Percentiles rank a stretch among this genome's conserved stretches.
Evolutionary conservation across 352 stramenopile genomes (phyloP).

Genomic region (Pelagophyceae sp.): DNA sequence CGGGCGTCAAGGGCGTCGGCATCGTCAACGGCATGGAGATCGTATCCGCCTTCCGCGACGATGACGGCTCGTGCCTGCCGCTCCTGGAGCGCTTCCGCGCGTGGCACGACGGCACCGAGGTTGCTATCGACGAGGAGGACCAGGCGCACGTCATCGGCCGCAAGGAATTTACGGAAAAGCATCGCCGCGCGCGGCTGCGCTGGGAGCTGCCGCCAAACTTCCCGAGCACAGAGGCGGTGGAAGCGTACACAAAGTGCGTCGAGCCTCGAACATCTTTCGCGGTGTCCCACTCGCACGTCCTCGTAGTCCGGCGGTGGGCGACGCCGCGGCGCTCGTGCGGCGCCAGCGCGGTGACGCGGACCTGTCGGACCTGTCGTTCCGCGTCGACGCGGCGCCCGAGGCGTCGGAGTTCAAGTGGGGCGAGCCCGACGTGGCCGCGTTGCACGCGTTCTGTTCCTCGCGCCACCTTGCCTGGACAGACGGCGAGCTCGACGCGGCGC

Average conservation of each 20-base stretch:
- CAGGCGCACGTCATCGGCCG: slow-evolving; percentile 49
- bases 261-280: too few relatives aligned
- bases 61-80: slow-evolving; percentile 67
- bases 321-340: slow-evolving; percentile 23
- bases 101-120: slow-evolving; percentile 72
- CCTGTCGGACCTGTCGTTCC: too few relatives aligned
- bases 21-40: slow-evolving; percentile 84
- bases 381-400: too few relatives aligned
- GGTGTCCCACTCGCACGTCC: too few relatives aligned
- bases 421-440: slow-evolving; percentile 65
- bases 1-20: slow-evolving; percentile 72
- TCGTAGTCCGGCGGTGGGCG: slow-evolving; percentile 71
- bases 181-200: slow-evolving; percentile 70
- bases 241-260: slow-evolving; percentile 85
- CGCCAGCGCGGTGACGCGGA: background rate
- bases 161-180: slow-evolving; percentile 76
- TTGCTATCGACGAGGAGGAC: too few relatives aligned
- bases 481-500: slow-evolving; percentile 68
- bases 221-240: slow-evolving; percentile 74
- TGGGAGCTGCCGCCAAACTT: slow-evolving; percentile 86
- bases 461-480: slow-evolving; percentile 80
- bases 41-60: slow-evolving; percentile 46
- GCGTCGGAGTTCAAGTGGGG: slow-evolving; percentile 77
- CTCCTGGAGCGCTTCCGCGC: slow-evolving; percentile 63
- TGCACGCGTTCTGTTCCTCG: slow-evolving; percentile 71